Evolutionary conservation across 140 eudicot species (phyloP).

Genomic region (Erigeron philadelphicus): DNA sequence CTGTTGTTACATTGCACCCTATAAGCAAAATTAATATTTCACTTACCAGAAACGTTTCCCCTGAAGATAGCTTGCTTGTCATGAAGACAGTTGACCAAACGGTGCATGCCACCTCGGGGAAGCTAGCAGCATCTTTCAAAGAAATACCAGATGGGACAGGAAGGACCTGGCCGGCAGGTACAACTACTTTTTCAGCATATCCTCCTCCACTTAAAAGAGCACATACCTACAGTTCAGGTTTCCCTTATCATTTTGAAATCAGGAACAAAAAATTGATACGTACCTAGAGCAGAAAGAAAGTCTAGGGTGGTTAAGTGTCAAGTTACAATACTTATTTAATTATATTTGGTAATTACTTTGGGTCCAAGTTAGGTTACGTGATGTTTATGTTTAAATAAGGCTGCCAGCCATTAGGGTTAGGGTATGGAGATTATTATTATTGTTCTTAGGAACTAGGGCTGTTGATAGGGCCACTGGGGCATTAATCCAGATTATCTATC

Average conservation of each 20-base stretch:
- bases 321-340: too few species aligned
- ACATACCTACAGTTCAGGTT: slow-evolving; percentile 60
- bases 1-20: not conserved
- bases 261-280: not conserved
- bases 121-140: slow-evolving; percentile 87
- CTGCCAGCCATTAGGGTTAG: too few species aligned
- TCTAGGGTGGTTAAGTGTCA: too few species aligned
- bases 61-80: slow-evolving; percentile 74
- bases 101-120: slow-evolving; percentile 97
- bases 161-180: slow-evolving; percentile 76
- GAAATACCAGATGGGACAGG: slow-evolving; percentile 82
- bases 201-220: slow-evolving; percentile 94
- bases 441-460: too few species aligned
- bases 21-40: not conserved
- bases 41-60: slow-evolving; percentile 83
- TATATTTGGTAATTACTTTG: too few species aligned
- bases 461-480: too few species aligned
- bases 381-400: too few species aligned
- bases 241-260: not conserved
- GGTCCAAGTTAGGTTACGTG: too few species aligned
- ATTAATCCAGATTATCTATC: too few species aligned
- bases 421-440: too few species aligned
- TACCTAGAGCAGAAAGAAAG: too few species aligned
- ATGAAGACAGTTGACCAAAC: slow-evolving; percentile 97
- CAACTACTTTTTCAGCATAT: slow-evolving; percentile 93